A percentile compares a stretch with the other conserved stretches of the same genome.
Conservation (phyloP, 2,329 filamentous ascomycete genomes). For the Pseudohalonectria lignicola region DNA sequence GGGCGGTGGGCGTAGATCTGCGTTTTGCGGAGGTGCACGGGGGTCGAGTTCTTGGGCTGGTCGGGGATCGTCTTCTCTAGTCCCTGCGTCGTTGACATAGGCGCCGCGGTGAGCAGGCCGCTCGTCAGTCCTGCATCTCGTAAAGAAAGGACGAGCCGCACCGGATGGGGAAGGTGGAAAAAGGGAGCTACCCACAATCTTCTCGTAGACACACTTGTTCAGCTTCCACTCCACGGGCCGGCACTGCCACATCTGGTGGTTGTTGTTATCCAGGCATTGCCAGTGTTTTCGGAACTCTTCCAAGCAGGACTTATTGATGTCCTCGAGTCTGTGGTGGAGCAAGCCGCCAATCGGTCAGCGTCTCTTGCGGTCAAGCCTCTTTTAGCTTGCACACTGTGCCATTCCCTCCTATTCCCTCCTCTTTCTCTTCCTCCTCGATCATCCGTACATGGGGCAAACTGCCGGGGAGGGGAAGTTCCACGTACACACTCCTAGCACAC, state of each 20-base stretch:
- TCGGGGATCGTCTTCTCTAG: conserved; percentile 74
- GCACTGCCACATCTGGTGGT: conserved; percentile 97
- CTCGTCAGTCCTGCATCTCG: no score
- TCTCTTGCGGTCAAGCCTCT: no score
- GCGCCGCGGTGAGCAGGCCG: background rate
- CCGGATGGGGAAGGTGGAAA: no score
- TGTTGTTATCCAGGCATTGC: conserved; percentile 93
- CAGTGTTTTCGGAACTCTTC: conserved; percentile 87
- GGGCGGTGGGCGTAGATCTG: conserved; percentile 46
- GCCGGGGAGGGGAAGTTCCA: no score
- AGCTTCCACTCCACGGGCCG: conserved; percentile 76
- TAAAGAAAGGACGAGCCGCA: no score
- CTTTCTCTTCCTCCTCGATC: no score
- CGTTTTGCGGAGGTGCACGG: conserved; percentile 60
- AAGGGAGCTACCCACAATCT: conserved; percentile 51
- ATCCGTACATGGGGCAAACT: no score
- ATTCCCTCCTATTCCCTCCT: no score
- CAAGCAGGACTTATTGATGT: conserved; percentile 92
- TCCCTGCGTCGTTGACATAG: conserved; percentile 45
- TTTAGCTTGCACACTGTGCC: background rate
- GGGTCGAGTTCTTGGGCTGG: conserved; percentile 55
- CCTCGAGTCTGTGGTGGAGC: conserved; percentile 78
- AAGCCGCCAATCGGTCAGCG: conserved; percentile 2
- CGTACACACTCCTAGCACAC: conserved; percentile 92
- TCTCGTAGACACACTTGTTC: conserved; percentile 93